Evolutionary conservation across 1,139 yeast genomes (phyloP), one percentile per base, ranked within the genome.

Genomic region (Saccharomyces hybrid): DNA sequence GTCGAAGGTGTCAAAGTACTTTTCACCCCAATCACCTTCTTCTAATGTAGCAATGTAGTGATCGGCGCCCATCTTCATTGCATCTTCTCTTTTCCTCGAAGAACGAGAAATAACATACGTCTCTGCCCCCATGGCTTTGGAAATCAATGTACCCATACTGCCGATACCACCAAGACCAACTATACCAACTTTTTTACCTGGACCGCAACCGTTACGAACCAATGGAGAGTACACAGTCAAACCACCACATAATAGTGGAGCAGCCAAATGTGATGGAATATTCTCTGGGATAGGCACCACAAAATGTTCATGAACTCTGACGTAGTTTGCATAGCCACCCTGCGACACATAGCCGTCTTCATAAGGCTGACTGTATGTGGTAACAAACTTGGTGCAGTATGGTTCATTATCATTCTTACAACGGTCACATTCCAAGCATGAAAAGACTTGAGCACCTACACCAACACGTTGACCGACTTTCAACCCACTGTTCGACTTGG

Each of bases 131-230:
- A 81, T 63, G 5, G 84, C 84, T 59, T 77, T 75, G 51, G 84
- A 78, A 59, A 80, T 75, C 72, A 77, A 76, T 56, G 81, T 71
- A 42, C 82, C 83, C 77, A 80, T 76, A 69, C 80, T 84, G 44
- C 85, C 85, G 58, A 81, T 71, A 48, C 85, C 85, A 60, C 85
- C 85, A 57, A 81, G 73, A 58, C 85, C 85, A 57, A 79, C 71
- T 59, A 81, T 71, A 55, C 81, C 85, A 52, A 81, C 82, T 51
- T 71, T 74, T 54, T 77, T 75, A 51, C 70, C 69, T 51, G 72
- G 72, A 55, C 73, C 77, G 55, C 68, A 62, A 44, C 73, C 69
- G 58, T 74, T 74, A 64, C 81, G 70, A 52, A 74, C 71, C 59
- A 79, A 71, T 50, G 83, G 83, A 4, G 82, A 76, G 67, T 70